A percentile compares a stretch with the other conserved stretches of the same genome.
Conservation (phyloP, 2,329 filamentous ascomycete genomes). For the Fusarium luffae region DNA sequence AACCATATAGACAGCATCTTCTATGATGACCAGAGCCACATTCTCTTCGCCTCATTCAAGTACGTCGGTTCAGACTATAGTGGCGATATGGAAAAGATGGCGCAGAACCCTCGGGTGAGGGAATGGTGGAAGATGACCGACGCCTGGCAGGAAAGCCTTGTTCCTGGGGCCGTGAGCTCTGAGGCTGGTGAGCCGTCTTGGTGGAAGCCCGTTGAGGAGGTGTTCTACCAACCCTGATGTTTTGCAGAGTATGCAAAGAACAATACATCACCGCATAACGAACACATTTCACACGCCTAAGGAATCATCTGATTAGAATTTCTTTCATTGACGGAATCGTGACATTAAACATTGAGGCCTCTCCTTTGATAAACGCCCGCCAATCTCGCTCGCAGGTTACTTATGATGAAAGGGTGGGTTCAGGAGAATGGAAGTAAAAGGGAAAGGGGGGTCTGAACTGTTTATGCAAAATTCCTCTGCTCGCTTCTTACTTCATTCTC, state of each 20-base stretch:
- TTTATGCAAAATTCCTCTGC: slow-evolving; percentile 42
- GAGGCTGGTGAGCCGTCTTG: slow-evolving; percentile 70
- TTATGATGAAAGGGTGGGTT: slow-evolving; percentile 40
- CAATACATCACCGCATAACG: not conserved
- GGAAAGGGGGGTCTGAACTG: slow-evolving; percentile 31
- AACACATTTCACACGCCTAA: not conserved
- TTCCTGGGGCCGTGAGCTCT: slow-evolving; percentile 68
- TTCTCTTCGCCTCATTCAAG: slow-evolving; percentile 81
- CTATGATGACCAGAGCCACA: slow-evolving; percentile 70
- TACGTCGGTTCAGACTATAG: slow-evolving; percentile 80
- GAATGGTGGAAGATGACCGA: slow-evolving; percentile 89
- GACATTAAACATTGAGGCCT: slow-evolving; percentile 32
- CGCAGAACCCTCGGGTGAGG: slow-evolving; percentile 75
- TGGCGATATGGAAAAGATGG: slow-evolving; percentile 81
- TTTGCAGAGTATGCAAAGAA: not conserved
- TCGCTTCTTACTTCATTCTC: slow-evolving; percentile 6
- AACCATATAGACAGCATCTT: slow-evolving; percentile 75
- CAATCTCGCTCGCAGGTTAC: slow-evolving; percentile 47
- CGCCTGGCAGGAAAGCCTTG: slow-evolving; percentile 74
- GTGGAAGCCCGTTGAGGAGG: slow-evolving; percentile 77
- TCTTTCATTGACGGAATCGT: slow-evolving; percentile 29
- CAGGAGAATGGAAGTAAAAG: slow-evolving; percentile 37
- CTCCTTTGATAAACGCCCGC: slow-evolving; percentile 46
- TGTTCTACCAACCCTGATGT: slow-evolving; percentile 68
- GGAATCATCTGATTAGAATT: not conserved